Evolutionary conservation across 2,329 filamentous ascomycete genomes (phyloP), one percentile per base, ranked within the genome.

Genomic region (Xylaria sp.): DNA sequence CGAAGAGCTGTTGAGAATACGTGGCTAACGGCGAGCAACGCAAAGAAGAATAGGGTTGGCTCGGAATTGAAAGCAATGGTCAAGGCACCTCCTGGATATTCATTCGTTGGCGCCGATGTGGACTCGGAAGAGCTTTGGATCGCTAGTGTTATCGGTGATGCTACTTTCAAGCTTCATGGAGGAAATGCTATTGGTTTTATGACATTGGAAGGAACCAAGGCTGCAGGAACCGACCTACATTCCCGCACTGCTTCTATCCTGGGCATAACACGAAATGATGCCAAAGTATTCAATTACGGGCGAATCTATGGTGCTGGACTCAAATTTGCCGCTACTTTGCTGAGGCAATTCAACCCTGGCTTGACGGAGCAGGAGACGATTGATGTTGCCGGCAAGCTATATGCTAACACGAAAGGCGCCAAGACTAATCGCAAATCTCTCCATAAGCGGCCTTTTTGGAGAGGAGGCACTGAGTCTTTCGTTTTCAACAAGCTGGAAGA

Each of bases 61-160:
- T 99, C 95, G 0, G 95, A 99, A 74, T 82, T 99, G 23, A 99
- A 99, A 76, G 92, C 94, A 13, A 98, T 99, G 93, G 88, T 99
- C 67, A 90, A 89, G 72, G 93, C 96, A 13, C 95, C 95, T 0
- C 85, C 90, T 15, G 95, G 94, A 6, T 96, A 98, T 73, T 89
- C 85, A 67, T 97, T 99, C 73, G 95, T 99, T 15, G 95, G 96
- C 27, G 95, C 96, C 4, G 95, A 99, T 77, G 95, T 99, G 4
- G 95, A 99, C 74, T 97, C 93, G 2, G 89, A 99, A 75, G 95
- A 99, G 76, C 83, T 99, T 6, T 99, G 96, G 95, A 99, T 99
- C 71, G 96, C 95, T 3, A 97, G 92, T 75, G 83, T 99, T 1
- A 87, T 99, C 1, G 95, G 95, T 23, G 95, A 99, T 74, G 92